Evolutionary conservation across 192 early-diverging fungal genomes (phyloP).

Genomic region (Coemansia sp.): DNA sequence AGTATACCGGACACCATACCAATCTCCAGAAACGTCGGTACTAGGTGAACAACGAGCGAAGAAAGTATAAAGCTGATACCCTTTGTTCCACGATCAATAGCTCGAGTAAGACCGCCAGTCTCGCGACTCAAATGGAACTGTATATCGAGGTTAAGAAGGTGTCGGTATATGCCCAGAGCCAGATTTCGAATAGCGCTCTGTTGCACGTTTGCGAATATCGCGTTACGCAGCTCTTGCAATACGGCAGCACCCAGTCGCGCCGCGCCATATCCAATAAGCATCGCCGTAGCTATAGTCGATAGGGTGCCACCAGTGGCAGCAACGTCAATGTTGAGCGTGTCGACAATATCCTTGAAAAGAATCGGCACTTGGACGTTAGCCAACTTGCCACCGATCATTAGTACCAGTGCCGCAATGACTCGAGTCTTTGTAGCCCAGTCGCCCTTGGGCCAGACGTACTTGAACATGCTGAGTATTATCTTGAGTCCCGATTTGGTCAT

Average conservation of each 20-base stretch:
- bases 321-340: constrained; percentile 74
- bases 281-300: constrained; percentile 83
- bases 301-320: constrained; percentile 66
- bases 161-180: constrained; percentile 87
- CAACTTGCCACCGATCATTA: constrained; percentile 83
- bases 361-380: constrained; percentile 96
- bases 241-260: constrained; percentile 80
- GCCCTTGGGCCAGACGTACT: constrained; percentile 93
- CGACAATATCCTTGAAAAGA: constrained; percentile 92
- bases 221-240: constrained; percentile 91
- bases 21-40: constrained; percentile 95
- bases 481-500: constrained; percentile 50
- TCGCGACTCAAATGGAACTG: constrained; percentile 92
- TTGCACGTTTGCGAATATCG: constrained; percentile 91
- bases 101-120: constrained; percentile 95
- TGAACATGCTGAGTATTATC: constrained; percentile 74
- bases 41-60: constrained; percentile 93
- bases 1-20: constrained; percentile 92
- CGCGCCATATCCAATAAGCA: constrained; percentile 93
- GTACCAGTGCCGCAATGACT: constrained; percentile 79
- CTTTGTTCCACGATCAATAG: constrained; percentile 94
- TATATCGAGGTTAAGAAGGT: constrained; percentile 86
- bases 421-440: constrained; percentile 81
- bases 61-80: constrained; percentile 97
- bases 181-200: constrained; percentile 92